Conservation (phyloP, 805 yeast species). For the Candida suzukii region DNA sequence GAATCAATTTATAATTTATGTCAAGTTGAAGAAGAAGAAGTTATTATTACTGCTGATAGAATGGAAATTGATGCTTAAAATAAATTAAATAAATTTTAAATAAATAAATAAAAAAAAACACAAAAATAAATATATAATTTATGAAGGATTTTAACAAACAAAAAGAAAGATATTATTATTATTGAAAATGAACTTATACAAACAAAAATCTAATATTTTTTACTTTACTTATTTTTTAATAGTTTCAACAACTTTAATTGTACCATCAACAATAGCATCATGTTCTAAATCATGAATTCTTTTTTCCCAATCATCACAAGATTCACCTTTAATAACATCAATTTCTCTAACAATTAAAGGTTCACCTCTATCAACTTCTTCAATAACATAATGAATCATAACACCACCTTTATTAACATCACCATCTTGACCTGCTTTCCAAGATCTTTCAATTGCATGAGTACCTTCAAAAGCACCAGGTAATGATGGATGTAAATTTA, state of each 20-base stretch:
- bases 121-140: too few species aligned
- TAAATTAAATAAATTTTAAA: background rate
- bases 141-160: too few species aligned
- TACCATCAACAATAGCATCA: conserved; percentile 88
- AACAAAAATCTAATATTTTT: too few species aligned
- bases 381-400: conserved; percentile 95
- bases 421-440: conserved; percentile 90
- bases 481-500: conserved; percentile 92
- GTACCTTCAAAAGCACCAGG: conserved; percentile 98
- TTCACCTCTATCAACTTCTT: conserved; percentile 90
- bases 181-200: too few species aligned
- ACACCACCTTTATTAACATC: conserved; percentile 74
- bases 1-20: conserved; percentile 59
- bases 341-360: conserved; percentile 81
- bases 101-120: background rate
- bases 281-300: conserved; percentile 86
- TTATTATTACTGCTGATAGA: conserved; percentile 21
- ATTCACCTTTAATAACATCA: conserved; percentile 62
- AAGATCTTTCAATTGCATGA: conserved; percentile 93
- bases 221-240: conserved; percentile 9
- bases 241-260: conserved; percentile 49
- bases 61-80: conserved; percentile 44
- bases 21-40: conserved; percentile 60
- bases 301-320: conserved; percentile 70
- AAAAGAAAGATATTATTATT: too few species aligned